Evolutionary conservation across 352 stramenopile genomes (phyloP).

Genomic region (Pythium aristosporum): DNA sequence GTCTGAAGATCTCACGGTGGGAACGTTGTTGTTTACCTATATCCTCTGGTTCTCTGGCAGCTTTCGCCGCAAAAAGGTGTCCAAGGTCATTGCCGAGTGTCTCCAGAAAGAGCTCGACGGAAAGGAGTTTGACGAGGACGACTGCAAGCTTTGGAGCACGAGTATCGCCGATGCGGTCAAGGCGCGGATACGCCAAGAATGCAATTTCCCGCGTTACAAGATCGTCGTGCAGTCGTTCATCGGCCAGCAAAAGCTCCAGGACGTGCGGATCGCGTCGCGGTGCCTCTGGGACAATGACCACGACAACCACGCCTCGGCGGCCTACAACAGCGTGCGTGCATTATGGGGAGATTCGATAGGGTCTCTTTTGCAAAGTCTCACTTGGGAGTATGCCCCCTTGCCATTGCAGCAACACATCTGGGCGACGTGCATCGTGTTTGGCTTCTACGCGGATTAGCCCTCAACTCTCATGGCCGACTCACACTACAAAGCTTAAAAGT

Average conservation of each 20-base stretch:
- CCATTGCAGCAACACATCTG: constrained; percentile 78
- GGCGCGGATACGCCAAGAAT: constrained; percentile 57
- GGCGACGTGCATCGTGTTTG: constrained; percentile 89
- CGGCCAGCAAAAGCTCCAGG: constrained; percentile 92
- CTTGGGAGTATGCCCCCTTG: neutral
- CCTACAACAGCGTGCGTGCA: constrained; percentile 80
- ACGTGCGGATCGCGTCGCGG: constrained; percentile 90
- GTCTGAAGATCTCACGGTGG: neutral
- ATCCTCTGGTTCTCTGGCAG: constrained; percentile 25
- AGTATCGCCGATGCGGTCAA: constrained; percentile 68
- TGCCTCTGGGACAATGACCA: constrained; percentile 93
- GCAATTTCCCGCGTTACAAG: constrained; percentile 90
- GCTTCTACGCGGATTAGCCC: constrained; percentile 84
- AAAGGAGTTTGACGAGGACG: constrained; percentile 76
- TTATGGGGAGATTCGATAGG: too few species aligned
- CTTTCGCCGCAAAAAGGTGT: constrained; percentile 75
- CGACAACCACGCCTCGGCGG: constrained; percentile 92
- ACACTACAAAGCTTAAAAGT: neutral
- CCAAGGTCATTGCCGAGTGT: constrained; percentile 67
- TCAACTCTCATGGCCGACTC: neutral
- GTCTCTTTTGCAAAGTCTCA: too few species aligned
- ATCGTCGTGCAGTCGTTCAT: constrained; percentile 94
- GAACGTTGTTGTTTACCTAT: neutral
- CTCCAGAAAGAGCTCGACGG: constrained; percentile 65
- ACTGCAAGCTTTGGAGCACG: constrained; percentile 66